A percentile compares a stretch with the other conserved stretches of the same genome.
Evolutionary conservation across 225 moss, liverwort and hornwort genomes (phyloP).

Genomic region (Marchantia polymorpha): DNA sequence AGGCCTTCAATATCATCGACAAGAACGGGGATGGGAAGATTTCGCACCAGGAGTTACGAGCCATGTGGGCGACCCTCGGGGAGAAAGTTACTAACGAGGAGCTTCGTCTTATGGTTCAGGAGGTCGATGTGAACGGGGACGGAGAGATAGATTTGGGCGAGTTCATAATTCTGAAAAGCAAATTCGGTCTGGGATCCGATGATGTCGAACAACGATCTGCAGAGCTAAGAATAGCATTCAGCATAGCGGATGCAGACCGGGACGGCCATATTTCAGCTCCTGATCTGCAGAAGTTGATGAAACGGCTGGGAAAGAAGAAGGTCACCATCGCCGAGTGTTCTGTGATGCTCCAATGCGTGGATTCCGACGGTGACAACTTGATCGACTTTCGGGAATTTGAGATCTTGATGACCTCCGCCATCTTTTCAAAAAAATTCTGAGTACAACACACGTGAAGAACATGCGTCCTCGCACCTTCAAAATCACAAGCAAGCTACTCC

Average conservation of each 20-base stretch:
- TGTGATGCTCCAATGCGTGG: conserved; percentile 51
- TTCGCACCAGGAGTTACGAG: conserved; percentile 43
- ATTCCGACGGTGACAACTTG: conserved; percentile 50
- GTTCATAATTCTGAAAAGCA: conserved; percentile 39
- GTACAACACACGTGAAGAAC: too few species aligned
- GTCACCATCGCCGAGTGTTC: conserved; percentile 46
- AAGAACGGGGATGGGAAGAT: conserved; percentile 56
- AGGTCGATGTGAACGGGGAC: conserved; percentile 59
- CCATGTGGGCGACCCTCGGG: conserved; percentile 42
- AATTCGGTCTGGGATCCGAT: conserved; percentile 8
- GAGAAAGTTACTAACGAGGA: conserved; percentile 43
- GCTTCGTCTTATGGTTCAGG: conserved; percentile 41
- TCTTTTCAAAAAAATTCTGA: neutral
- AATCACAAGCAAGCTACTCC: too few species aligned
- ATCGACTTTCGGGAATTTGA: conserved; percentile 55
- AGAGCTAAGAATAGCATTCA: conserved; percentile 53
- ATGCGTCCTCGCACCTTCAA: too few species aligned
- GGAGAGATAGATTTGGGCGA: conserved; percentile 55
- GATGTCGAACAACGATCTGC: neutral
- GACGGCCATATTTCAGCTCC: conserved; percentile 53
- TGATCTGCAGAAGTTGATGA: conserved; percentile 52
- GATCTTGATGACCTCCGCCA: conserved; percentile 36
- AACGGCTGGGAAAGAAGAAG: conserved; percentile 41
- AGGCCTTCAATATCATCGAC: conserved; percentile 52
- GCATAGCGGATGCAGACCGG: conserved; percentile 55